A percentile compares a stretch with the other conserved stretches of the same genome.
phyloP scores from a whole-genome alignment of 176 grass and related monocot genomes.

The Raddia distichophylla region DNA sequence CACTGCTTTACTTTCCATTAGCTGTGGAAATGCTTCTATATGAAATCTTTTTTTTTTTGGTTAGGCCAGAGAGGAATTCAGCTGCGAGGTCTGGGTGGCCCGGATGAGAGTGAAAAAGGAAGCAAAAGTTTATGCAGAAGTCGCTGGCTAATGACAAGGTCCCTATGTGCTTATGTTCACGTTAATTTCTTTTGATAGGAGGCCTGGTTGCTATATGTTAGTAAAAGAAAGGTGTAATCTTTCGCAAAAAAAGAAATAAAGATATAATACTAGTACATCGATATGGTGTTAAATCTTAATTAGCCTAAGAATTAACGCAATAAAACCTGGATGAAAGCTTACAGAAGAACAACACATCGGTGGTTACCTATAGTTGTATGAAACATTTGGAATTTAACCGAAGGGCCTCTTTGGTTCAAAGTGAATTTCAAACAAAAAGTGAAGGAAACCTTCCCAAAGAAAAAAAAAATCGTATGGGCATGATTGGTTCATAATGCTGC shows the following conservation, averaged over 20 bases:
- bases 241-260: no score
- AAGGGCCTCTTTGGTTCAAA: no score
- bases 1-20: not conserved
- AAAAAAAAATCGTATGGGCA: no score
- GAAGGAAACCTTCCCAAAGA: no score
- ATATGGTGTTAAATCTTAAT: not conserved
- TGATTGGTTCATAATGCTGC: no score
- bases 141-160: not conserved
- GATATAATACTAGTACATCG: no score
- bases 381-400: no score
- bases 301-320: not conserved
- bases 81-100: not conserved
- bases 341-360: no score
- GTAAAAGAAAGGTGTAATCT: not conserved
- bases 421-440: no score
- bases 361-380: no score
- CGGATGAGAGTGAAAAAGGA: not conserved
- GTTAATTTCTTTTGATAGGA: not conserved
- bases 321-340: not conserved
- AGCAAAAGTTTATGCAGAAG: not conserved
- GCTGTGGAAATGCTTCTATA: not conserved
- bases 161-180: not conserved
- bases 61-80: not conserved
- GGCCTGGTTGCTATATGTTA: no score
- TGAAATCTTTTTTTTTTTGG: constrained; percentile 10